Base-by-base conservation (phyloP, 352 stramenopile genomes). In the Phytophthora lateralis region DNA sequence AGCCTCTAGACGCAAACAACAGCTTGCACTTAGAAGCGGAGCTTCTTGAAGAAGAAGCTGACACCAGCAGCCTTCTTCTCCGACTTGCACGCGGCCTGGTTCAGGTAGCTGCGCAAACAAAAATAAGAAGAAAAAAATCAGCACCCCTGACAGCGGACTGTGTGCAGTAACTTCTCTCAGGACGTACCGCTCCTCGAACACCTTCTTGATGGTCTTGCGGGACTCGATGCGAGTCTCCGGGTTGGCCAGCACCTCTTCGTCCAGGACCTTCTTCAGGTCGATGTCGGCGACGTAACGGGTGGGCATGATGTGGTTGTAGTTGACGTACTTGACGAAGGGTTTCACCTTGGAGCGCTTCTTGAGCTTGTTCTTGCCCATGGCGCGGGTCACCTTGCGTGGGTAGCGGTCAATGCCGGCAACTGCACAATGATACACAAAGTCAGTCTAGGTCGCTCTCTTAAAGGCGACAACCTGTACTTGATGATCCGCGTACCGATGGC, bases 251-350 rank as follows among this genome's bases (percentile, higher is more conserved):
- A 95, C 88, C 66, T 95, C 88, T 54, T 94, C 88, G 75, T 96
- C 89, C 17, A 97, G 89, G 56, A 99, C 88, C 87, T 99, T 99
- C 93, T 99, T 99, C 63, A 99, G 82, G 84, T 99, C 97, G 71
- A 99, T 97, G 88, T 99, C 98, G 29, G 98, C 97, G 43, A 98
- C 86, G 82, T 99, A 99, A 75, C 98, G 96, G 52, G 97, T 99
- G 59, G 98, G 98, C 95, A 99, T 99, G 71, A 99, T 91, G 85
- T 99, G 98, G 88, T 98, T 98, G 79, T 98, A 98, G 90, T 99
- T 99, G 67, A 99, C 88, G 85, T 98, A 98, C 88, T 99, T 99
- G 51, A 99, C 86, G 79, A 99, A 99, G 44, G 97, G 97, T 86
- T 99, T 99, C 57, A 99, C 90, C 82, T 98, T 98, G 24, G 91